phyloP scores from a whole-genome alignment of 75 land plant genomes.

The Cunninghamia lanceolata region DNA sequence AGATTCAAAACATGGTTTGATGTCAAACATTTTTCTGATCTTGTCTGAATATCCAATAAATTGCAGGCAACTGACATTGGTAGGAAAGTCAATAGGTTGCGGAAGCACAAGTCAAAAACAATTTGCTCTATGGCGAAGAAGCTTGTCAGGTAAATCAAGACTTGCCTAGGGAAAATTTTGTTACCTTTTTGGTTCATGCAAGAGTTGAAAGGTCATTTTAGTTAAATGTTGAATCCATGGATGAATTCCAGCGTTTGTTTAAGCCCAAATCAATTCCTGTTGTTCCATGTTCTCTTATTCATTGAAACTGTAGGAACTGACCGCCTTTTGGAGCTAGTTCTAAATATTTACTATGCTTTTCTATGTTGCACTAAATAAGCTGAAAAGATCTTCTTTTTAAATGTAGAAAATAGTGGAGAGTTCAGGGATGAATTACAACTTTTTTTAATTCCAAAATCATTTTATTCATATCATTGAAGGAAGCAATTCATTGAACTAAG shows the following conservation, averaged over 20 bases:
- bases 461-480: background rate
- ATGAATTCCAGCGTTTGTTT: background rate
- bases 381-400: background rate
- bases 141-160: conserved; percentile 55
- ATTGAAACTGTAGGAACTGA: background rate
- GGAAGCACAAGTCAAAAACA: conserved; percentile 67
- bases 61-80: conserved; percentile 87
- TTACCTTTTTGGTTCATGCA: background rate
- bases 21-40: background rate
- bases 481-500: background rate
- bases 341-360: background rate
- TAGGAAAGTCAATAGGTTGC: conserved; percentile 63
- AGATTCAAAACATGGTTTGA: background rate
- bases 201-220: background rate
- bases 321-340: background rate
- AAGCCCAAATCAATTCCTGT: background rate
- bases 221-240: background rate
- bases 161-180: background rate
- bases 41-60: background rate
- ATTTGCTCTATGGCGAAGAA: conserved; percentile 55
- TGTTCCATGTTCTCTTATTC: background rate
- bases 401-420: background rate
- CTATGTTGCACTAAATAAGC: background rate
- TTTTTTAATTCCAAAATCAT: background rate
- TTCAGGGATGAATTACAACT: background rate